Conservation (phyloP, 441 rosid species). For the Arabidopsis hybrid region DNA sequence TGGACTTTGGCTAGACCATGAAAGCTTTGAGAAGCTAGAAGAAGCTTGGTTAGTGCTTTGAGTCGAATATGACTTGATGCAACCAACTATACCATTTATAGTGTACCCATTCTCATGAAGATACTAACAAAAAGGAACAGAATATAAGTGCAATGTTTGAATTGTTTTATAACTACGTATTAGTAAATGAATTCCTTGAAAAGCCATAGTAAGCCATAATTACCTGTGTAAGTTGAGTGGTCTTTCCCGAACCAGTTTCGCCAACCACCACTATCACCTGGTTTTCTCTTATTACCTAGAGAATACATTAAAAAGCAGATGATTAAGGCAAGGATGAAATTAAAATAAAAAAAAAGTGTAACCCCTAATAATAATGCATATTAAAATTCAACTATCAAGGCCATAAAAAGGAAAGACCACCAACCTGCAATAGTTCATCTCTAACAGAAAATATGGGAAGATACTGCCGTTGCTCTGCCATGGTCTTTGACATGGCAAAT, state of each 20-base stretch:
- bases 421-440: conserved; percentile 93
- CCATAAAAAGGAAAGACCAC: conserved; percentile 36
- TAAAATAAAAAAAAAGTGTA: not conserved
- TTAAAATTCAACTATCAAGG: conserved; percentile 24
- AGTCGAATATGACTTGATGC: too few relatives aligned
- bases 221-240: conserved; percentile 96
- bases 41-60: too few relatives aligned
- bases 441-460: conserved; percentile 96
- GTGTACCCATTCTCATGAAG: conserved; percentile 96
- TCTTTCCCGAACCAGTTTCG: conserved; percentile 98
- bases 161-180: not conserved
- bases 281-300: conserved; percentile 90
- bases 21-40: too few relatives aligned
- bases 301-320: conserved; percentile 27
- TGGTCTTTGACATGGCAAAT: conserved; percentile 82
- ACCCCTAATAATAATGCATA: not conserved
- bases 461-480: conserved; percentile 90
- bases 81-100: conserved; percentile 73
- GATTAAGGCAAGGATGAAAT: not conserved
- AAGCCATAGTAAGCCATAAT: conserved; percentile 30
- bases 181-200: not conserved
- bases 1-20: too few relatives aligned
- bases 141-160: not conserved
- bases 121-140: conserved; percentile 59
- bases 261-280: conserved; percentile 93